Evolutionary conservation across 345 rosid species (phyloP), one percentile per base, ranked within the genome.

Genomic region (Trapa incisa): DNA sequence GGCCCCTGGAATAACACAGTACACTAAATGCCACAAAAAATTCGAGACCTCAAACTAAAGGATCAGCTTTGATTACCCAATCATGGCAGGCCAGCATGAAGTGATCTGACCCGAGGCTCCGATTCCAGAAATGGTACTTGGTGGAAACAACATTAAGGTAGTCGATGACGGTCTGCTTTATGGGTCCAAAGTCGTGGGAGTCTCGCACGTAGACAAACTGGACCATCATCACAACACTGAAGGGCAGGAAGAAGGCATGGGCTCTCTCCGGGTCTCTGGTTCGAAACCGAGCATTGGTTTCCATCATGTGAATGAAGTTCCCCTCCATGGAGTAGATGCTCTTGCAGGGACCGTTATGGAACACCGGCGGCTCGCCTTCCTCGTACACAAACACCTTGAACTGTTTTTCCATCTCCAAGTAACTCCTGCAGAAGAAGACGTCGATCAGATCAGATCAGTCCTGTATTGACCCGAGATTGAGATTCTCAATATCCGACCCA

Each of bases 301-400:
- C 87, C 52, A 84, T 69, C 70, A 75, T 37, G 38, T 80, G 83
- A 61, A 92, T 84, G 77, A 92, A 92, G 74, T 75, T 89, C 64
- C 96, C 96, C 73, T 92, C 96, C 88, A 84, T 92, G 48, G 96
- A 80, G 65, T 92, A 92, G 68, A 92, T 92, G 76, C 98, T 87
- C 83, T 76, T 87, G 78, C 98, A 89, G 39, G 98, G 98, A 70
- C 98, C 98, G 43, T 85, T 84, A 67, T 92, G 98, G 68, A 89
- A 92, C 36, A 92, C 81, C 0, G 95, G 96, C 1, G 87, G 94
- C 50, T 92, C 95, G 6, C 98, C 98, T 82, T 92, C 95, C 68
- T 80, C 81, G 66, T 92, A 92, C 12, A 89, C 82, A 63, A 71
- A 89, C 12, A 92, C 79, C 81, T 87, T 89, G 53, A 92, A 92